Conservation (phyloP, 495 filamentous ascomycete species). For the Hypoxylon fragiforme region DNA sequence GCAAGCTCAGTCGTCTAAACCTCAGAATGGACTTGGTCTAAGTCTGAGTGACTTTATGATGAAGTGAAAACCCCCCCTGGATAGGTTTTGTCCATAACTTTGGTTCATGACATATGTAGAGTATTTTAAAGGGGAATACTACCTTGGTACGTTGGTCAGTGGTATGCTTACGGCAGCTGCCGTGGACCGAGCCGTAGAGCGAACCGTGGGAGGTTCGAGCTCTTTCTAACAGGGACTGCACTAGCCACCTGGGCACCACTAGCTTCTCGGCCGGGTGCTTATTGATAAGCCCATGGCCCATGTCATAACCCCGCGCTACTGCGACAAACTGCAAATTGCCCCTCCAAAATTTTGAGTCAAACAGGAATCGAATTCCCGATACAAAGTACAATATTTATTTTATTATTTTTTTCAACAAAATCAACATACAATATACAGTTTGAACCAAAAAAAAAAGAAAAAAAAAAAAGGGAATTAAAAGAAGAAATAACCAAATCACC, state of each 20-base stretch:
- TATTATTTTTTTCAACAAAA: too few species aligned
- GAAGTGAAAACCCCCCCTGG: slow-evolving; percentile 33
- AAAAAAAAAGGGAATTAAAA: neutral
- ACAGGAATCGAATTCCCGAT: slow-evolving; percentile 5
- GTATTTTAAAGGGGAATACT: too few species aligned
- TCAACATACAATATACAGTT: neutral
- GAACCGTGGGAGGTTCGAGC: slow-evolving; percentile 24
- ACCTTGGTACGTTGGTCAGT: neutral
- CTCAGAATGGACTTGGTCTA: slow-evolving; percentile 47
- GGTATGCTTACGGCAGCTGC: slow-evolving; percentile 13
- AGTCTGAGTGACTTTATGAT: slow-evolving; percentile 58
- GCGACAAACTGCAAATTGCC: slow-evolving; percentile 20
- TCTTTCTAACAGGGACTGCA: slow-evolving; percentile 28
- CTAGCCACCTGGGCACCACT: slow-evolving; percentile 23
- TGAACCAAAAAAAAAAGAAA: neutral
- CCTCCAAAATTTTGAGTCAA: slow-evolving; percentile 43
- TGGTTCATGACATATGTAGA: too few species aligned
- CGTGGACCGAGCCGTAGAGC: slow-evolving; percentile 1
- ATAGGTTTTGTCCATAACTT: neutral
- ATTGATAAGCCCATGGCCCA: slow-evolving; percentile 23
- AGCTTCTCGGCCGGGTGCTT: slow-evolving; percentile 14
- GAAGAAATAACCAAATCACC: neutral
- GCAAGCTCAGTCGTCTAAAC: slow-evolving; percentile 42
- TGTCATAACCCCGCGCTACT: slow-evolving; percentile 40
- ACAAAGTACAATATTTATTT: neutral